Base-by-base conservation (phyloP, 441 rosid genomes). In the Gossypium davidsonii region DNA sequence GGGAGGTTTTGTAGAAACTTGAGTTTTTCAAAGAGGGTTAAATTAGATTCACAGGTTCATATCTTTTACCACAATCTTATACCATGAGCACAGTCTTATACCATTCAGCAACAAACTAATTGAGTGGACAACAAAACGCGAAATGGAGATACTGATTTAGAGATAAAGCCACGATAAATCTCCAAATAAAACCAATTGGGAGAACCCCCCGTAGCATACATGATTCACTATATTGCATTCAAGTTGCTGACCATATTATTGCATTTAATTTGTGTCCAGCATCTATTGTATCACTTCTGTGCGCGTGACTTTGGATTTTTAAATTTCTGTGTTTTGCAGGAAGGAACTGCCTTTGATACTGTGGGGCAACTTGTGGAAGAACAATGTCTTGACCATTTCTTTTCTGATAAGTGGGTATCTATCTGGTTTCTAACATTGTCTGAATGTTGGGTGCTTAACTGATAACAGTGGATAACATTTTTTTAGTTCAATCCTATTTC, bases 341-440 rank as follows among this genome's bases (percentile, higher is more conserved):
- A 87, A 68, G 92, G 91, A 77, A 61, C 79, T 57, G 76, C 83
- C 74, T 90, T 91, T 77, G 89, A 88, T 84, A 78, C 79, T 42
- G 83, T 90, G 58, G 93, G 90, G 77, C 88, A 89, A 80, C 79
- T 86, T 76, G 81, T 90, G 52, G 95, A 91, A 81, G 98, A 94
- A 81, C 88, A 86, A 77, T 48, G 60, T 77, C 79, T 94, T 67
- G 90, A 94, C 85, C 86, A 85, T 53, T 77, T 94, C 34, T 85
- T 72, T 73, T 75, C 90, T 31, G 80, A 94, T 26, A 84, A 85
- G 98, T 94, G 84, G 14, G 93, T 78, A 48, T 72, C 67, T 37
- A 49, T 56, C 11, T 68, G 15, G 26, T 68, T 68, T 63, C 26
- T 25, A 15, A 26, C 2, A 34, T 49, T 25, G 1, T 49, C 51